Base-by-base conservation (phyloP, 805 yeast species). In the Candida oleophila region DNA sequence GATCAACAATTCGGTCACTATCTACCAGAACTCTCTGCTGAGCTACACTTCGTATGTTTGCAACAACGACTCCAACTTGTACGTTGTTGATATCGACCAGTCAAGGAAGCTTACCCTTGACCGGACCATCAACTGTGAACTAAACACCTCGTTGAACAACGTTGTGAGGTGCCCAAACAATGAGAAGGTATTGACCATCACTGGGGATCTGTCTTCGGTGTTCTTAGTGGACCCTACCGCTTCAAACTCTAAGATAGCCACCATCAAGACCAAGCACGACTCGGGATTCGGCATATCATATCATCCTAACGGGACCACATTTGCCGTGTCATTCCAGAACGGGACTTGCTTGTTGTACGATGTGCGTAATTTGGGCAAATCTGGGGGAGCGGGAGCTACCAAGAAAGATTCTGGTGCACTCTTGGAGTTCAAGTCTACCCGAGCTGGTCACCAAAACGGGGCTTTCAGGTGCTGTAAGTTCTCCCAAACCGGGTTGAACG, bases 201-300 rank as follows among this genome's bases (percentile, higher is more conserved):
- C 91, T 22, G 97, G 97, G 1, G 98, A 91, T 62, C 76, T 85
- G 3, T 74, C 85, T 11, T 75, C 80, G 32, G 77, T 91, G 30
- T 83, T 80, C 39, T 53, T 91, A 33, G 55, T 77, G 20, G 82
- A 80, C 50, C 75, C 81, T 0, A 65, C 66, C 16, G 57, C 64
- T 37, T 43, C 50, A 4, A 49, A 51, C 18, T 54, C 62, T n/a
- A 61, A 61, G 18, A 55, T 65, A 11, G 61, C 64, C 41, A 67
- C 79, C 2, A 71, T 81, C 44, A 73, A 70, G 46, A 83, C 92
- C 0, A 63, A 70, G 2, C 82, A 85, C 47, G 96, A 87, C 54
- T 79, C 85, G 40, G 97, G 96, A 2, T 88, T 90, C 59, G 90
- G 96, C 3, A 82, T 88, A 0, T 79, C 86, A 22, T 90, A 84